These are phyloP conservation scores for Arthroderma uncinatum DNA, from an alignment of 2,329 filamentous ascomycete genomes.

Conservation along the genomic window DNA sequence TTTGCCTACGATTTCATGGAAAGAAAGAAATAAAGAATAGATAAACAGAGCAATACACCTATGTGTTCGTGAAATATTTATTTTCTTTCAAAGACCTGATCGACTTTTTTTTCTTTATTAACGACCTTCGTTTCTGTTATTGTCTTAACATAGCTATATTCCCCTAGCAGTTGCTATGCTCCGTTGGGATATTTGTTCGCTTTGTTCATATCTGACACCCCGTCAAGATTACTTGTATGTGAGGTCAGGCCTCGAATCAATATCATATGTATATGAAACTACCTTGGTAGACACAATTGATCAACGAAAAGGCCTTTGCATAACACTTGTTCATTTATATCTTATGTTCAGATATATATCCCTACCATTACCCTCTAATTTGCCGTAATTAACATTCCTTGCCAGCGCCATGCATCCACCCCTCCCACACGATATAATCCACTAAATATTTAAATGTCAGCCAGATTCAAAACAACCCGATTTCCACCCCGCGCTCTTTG, in stretches of 20 bases:
- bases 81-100: background rate
- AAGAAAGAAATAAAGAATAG: background rate
- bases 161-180: background rate
- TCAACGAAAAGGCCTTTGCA: no score
- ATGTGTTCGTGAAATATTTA: background rate
- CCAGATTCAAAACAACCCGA: slow-evolving; percentile 9
- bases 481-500: slow-evolving; percentile 8
- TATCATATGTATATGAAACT: background rate
- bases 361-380: background rate
- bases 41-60: background rate
- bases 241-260: background rate
- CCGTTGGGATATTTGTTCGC: background rate
- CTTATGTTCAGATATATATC: no score
- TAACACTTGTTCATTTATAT: no score
- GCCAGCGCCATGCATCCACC: background rate
- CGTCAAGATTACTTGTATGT: background rate
- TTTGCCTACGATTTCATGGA: background rate
- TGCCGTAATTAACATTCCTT: background rate
- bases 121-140: background rate
- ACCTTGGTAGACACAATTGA: background rate
- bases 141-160: background rate
- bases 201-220: background rate
- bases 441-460: background rate
- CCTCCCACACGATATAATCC: no score
- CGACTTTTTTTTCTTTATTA: background rate